These are phyloP conservation scores for Phytophthora aleatoria DNA, from an alignment of 352 stramenopile species.

Conservation along the genomic window DNA sequence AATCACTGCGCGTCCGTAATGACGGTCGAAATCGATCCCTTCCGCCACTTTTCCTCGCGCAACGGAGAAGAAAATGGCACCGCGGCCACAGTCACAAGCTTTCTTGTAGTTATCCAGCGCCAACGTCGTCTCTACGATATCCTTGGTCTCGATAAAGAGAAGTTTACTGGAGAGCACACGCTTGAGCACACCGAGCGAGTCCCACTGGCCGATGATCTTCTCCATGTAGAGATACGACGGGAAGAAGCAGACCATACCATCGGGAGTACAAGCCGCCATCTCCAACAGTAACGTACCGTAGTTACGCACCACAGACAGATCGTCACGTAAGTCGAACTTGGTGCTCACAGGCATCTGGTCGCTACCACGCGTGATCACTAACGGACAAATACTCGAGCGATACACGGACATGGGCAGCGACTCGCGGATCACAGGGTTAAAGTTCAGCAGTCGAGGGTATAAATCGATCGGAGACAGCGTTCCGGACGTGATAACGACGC, in stretches of 20 bases:
- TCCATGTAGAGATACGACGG: constrained; percentile 99
- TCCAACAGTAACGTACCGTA: constrained; percentile 96
- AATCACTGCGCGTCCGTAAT: constrained; percentile 98
- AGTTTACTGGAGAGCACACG: constrained; percentile 97
- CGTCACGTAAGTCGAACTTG: constrained; percentile 90
- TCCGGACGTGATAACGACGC: constrained; percentile 90
- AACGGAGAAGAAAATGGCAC: constrained; percentile 98
- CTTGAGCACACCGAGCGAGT: constrained; percentile 90
- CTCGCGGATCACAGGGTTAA: constrained; percentile 95
- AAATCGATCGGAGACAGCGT: constrained; percentile 99
- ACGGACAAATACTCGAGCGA: constrained; percentile 96
- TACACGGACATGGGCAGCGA: constrained; percentile 99
- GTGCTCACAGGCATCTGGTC: constrained; percentile 98
- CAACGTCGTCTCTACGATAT: constrained; percentile 99
- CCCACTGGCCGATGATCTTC: constrained; percentile 97
- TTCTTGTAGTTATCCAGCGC: constrained; percentile 99
- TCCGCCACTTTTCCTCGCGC: constrained; percentile 99
- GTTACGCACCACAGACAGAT: constrained; percentile 95
- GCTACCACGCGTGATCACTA: constrained; percentile 97
- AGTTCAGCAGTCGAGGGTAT: constrained; percentile 98
- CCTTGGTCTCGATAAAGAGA: constrained; percentile 99
- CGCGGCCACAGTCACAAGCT: constrained; percentile 95
- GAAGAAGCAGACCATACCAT: constrained; percentile 99
- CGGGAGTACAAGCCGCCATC: constrained; percentile 93
- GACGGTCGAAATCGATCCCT: constrained; percentile 99